Percentiles rank a stretch among this genome's conserved stretches.
phyloP scores from a whole-genome alignment of 2,329 filamentous ascomycete genomes.

The Ophiostoma ips region DNA sequence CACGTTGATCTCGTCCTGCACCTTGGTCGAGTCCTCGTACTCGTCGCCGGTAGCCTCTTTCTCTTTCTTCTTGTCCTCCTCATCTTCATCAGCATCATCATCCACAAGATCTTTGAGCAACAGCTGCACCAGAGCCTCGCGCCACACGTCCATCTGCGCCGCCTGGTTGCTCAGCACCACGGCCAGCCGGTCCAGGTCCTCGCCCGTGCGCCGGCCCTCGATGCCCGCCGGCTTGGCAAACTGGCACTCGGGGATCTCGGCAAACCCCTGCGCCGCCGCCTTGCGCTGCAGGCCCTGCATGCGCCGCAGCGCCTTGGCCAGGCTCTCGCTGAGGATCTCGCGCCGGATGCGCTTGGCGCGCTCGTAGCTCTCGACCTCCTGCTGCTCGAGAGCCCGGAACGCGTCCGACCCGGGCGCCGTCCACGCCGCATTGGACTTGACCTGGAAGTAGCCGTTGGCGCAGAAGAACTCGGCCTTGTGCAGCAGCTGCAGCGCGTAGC shows the following conservation, averaged over 20 bases:
- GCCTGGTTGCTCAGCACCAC: slow-evolving; percentile 59
- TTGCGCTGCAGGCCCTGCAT: slow-evolving; percentile 50
- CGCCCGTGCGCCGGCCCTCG: slow-evolving; percentile 53
- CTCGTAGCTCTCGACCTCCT: slow-evolving; percentile 63
- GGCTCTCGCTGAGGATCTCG: slow-evolving; percentile 57
- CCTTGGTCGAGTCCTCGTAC: slow-evolving; percentile 72
- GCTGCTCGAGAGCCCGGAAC: slow-evolving; percentile 50
- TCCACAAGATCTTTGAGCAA: slow-evolving; percentile 68
- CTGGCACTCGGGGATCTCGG: slow-evolving; percentile 47
- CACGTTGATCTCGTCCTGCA: slow-evolving; percentile 78
- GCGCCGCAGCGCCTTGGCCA: slow-evolving; percentile 41
- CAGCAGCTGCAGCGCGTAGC: slow-evolving; percentile 61
- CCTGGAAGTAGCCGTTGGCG: slow-evolving; percentile 70
- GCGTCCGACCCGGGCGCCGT: slow-evolving; percentile 54
- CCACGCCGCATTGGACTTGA: slow-evolving; percentile 54
- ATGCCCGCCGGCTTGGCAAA: slow-evolving; percentile 47
- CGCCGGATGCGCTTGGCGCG: slow-evolving; percentile 61
- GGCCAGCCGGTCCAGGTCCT: slow-evolving; percentile 52
- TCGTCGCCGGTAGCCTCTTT: slow-evolving; percentile 68
- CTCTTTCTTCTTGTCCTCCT: slow-evolving; percentile 39
- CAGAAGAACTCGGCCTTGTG: slow-evolving; percentile 77
- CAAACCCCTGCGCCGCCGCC: slow-evolving; percentile 39
- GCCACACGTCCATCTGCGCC: slow-evolving; percentile 57
- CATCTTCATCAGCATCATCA: slow-evolving; percentile 58
- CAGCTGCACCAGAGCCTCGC: slow-evolving; percentile 56